Base-by-base conservation (phyloP, 495 filamentous ascomycete genomes). In the Tuber magnatum region DNA sequence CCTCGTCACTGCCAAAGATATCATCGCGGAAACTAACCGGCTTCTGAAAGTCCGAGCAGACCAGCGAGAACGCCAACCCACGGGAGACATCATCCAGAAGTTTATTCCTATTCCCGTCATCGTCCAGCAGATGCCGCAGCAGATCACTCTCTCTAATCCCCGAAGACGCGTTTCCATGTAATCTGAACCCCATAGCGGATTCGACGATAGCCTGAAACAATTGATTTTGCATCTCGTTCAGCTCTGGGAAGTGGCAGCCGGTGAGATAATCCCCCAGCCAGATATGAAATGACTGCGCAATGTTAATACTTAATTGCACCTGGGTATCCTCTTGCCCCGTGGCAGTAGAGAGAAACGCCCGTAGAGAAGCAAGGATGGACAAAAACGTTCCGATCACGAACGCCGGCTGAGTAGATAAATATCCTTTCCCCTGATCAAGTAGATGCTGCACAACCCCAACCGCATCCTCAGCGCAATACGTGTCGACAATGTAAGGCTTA, bases 391-490 rank as follows among this genome's bases (percentile, higher is more conserved):
- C 94, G 61, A 91, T 89, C 70, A 95, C 86, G 80, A 98, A 97
- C 1, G 90, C 88, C 10, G 92, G 91, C 0, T 86, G 85, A 43
- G 88, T 84, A 16, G 80, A 82, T 40, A 98, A 84, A 81, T 95
- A 91, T 35, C 84, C 73, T 28, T 85, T 86, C 10, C 96, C 94
- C 68, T 87, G 85, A 9, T 88, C 86, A 14, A 98, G 83, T 3
- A 99, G 87, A 81, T 97, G 97, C 85, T 93, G 93, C 65, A 92
- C 87, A 44, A 99, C 88, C 0, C 93, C 94, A 44, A 98, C 84
- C 8, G 92, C 89, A 85, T 99, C 95, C 78, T 97, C 92, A n/a
- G 94, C 91, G 83, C 94, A 98, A 80, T 94, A 89, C 3, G 89
- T 84, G 79, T 97, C 92, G 1, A 89, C 88, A 32, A 97, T 86